Evolutionary conservation across 192 early-diverging fungal species (phyloP).

Genomic region (Linnemannia hyalina): DNA sequence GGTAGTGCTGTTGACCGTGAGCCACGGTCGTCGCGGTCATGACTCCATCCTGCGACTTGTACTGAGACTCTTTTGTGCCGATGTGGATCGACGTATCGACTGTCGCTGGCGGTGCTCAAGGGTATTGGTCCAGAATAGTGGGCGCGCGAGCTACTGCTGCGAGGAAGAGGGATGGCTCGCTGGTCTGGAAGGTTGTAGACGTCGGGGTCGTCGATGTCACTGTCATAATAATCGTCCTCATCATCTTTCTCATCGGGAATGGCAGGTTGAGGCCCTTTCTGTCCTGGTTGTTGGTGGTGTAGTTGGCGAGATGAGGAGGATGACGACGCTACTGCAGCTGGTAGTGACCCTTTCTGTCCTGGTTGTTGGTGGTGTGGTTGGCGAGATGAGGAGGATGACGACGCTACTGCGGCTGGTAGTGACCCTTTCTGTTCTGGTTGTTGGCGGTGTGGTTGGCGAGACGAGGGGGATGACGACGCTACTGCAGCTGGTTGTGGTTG

Average conservation of each 20-base stretch:
- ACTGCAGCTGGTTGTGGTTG: neutral
- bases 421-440: too few relatives aligned
- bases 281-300: neutral
- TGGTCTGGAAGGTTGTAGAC: neutral
- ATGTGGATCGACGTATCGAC: neutral
- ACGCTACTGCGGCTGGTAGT: too few relatives aligned
- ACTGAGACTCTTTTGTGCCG: neutral
- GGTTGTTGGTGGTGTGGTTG: too few relatives aligned
- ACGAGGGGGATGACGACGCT: too few relatives aligned
- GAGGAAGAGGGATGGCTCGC: neutral
- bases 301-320: neutral
- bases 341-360: too few relatives aligned
- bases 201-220: neutral
- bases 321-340: too few relatives aligned
- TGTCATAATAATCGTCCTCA: neutral
- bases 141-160: neutral
- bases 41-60: too few relatives aligned
- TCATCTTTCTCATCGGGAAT: neutral
- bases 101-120: neutral
- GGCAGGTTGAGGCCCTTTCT: too few relatives aligned
- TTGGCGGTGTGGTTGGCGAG: too few relatives aligned
- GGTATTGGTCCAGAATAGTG: neutral
- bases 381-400: too few relatives aligned
- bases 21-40: too few relatives aligned
- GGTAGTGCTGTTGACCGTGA: neutral